These are phyloP conservation scores for Talaromyces nanjingensis DNA, from an alignment of 495 filamentous ascomycete genomes.

Conservation along the genomic window DNA sequence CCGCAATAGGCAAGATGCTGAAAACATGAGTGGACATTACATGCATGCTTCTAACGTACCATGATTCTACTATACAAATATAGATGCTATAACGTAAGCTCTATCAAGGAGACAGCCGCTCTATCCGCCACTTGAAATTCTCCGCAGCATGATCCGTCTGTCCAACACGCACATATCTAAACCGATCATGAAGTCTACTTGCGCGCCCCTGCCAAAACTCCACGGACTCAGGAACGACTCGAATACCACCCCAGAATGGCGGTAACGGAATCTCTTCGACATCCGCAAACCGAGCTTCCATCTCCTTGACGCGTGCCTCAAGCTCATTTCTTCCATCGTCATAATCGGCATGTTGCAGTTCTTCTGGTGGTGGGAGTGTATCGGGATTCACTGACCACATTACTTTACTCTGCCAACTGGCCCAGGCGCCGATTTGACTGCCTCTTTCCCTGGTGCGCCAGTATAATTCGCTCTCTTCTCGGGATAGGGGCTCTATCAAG, in stretches of 20 bases:
- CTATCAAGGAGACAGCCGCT: constrained; percentile 34
- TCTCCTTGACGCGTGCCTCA: constrained; percentile 61
- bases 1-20: not conserved
- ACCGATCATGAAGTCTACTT: constrained; percentile 88
- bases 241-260: constrained; percentile 88
- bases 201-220: constrained; percentile 95
- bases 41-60: not conserved
- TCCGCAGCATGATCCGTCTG: constrained; percentile 51
- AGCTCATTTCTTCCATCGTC: constrained; percentile 60
- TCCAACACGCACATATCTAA: constrained; percentile 61
- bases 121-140: constrained; percentile 39
- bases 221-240: constrained; percentile 75
- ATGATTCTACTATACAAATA: not conserved
- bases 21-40: not conserved
- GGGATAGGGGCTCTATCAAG: constrained; percentile 52
- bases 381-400: constrained; percentile 39
- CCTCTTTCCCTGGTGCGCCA: constrained; percentile 75
- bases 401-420: constrained; percentile 77
- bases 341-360: constrained; percentile 53
- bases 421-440: constrained; percentile 87
- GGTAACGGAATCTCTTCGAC: constrained; percentile 78
- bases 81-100: not conserved
- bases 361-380: constrained; percentile 30
- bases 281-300: constrained; percentile 65
- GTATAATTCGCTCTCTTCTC: constrained; percentile 78